phyloP scores from a whole-genome alignment of 257 asterid species.

The Solanum pimpinellifolium region DNA sequence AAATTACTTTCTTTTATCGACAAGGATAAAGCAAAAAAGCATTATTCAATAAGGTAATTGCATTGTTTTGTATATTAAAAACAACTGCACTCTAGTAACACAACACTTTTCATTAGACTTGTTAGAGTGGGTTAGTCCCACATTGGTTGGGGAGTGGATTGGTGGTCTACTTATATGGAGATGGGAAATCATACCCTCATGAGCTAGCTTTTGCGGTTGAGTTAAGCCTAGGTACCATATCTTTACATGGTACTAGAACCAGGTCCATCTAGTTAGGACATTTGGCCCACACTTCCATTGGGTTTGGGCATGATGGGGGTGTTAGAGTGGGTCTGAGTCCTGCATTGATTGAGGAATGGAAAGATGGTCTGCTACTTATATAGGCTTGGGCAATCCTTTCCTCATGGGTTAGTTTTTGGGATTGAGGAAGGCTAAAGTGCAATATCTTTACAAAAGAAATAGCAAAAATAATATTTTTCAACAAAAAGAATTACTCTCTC shows the following conservation, averaged over 20 bases:
- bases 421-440: no score
- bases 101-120: neutral
- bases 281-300: no score
- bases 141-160: neutral
- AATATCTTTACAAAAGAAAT: no score
- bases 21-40: neutral
- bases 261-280: no score
- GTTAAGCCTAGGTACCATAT: neutral
- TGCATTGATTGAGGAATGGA: no score
- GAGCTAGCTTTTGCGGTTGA: neutral
- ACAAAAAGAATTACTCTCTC: neutral
- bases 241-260: no score
- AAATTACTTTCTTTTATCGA: neutral
- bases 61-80: neutral
- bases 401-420: no score
- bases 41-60: neutral
- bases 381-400: no score
- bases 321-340: no score
- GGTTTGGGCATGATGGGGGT: no score
- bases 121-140: neutral
- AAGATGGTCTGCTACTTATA: no score
- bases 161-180: neutral
- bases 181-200: neutral
- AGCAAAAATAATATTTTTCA: neutral
- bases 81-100: neutral